Evolutionary conservation across 805 yeast species (phyloP).

Genomic region (Scheffersomyces stipitis): DNA sequence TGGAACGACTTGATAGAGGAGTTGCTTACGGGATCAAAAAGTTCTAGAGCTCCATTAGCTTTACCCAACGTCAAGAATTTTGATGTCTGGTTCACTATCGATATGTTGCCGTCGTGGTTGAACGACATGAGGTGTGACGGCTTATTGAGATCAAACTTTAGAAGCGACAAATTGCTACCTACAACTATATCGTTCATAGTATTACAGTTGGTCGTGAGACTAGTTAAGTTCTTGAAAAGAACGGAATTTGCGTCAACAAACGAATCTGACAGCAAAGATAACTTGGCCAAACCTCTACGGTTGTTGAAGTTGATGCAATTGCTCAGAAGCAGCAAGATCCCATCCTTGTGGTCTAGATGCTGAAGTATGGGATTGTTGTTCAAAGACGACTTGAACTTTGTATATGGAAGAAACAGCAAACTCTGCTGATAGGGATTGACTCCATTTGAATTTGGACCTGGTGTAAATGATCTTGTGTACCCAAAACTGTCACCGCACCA

Average conservation of each 20-base stretch:
- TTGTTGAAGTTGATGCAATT: slow-evolving; percentile 31
- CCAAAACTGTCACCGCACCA: slow-evolving; percentile 84
- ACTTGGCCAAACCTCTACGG: slow-evolving; percentile 32
- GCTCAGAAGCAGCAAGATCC: slow-evolving; percentile 34
- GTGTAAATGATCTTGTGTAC: slow-evolving; percentile 32
- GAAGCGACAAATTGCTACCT: slow-evolving; percentile 22
- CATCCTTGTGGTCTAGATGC: slow-evolving; percentile 29
- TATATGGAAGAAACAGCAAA: slow-evolving; percentile 32
- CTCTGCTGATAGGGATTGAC: slow-evolving; percentile 17
- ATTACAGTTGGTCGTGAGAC: slow-evolving; percentile 33
- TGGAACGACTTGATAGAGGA: slow-evolving; percentile 50
- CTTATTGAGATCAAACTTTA: slow-evolving; percentile 34
- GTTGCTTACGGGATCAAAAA: slow-evolving; percentile 57
- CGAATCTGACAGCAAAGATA: slow-evolving; percentile 12
- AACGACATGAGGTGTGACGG: slow-evolving; percentile 22
- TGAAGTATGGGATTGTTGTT: slow-evolving; percentile 24
- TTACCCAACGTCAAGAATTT: slow-evolving; percentile 61
- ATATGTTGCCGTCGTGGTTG: slow-evolving; percentile 45
- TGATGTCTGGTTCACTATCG: slow-evolving; percentile 43
- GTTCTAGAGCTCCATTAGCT: slow-evolving; percentile 59
- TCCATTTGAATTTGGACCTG: slow-evolving; percentile 13
- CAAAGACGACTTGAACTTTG: slow-evolving; percentile 30
- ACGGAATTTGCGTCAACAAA: slow-evolving; percentile 11
- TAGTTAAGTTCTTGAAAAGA: slow-evolving; percentile 21
- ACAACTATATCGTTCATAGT: slow-evolving; percentile 31